Evolutionary conservation across 192 early-diverging fungal genomes (phyloP).

Genomic region (Umbelopsis isabellina): DNA sequence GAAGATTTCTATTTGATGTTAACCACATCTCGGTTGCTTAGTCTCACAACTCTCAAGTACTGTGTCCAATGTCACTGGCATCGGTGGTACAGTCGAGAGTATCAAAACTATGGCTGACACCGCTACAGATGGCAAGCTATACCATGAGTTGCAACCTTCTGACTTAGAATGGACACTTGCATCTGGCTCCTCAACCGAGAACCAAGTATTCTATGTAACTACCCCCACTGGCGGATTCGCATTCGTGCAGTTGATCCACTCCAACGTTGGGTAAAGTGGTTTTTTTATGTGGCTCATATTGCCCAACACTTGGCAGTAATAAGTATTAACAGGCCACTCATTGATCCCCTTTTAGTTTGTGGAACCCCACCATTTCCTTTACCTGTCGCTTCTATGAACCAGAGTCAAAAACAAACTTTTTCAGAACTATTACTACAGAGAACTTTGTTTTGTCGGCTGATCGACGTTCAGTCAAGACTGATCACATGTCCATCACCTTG

Average conservation of each 20-base stretch:
- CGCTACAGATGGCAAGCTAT: conserved; percentile 46
- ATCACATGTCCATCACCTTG: conserved; percentile 70
- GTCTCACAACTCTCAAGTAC: conserved; percentile 40
- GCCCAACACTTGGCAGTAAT: background rate
- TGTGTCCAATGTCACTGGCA: conserved; percentile 36
- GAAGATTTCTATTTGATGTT: background rate
- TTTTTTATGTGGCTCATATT: background rate
- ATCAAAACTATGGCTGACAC: conserved; percentile 44
- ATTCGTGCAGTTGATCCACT: conserved; percentile 93
- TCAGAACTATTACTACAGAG: conserved; percentile 69
- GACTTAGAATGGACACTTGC: conserved; percentile 74
- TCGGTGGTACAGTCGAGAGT: conserved; percentile 29
- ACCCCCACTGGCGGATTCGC: conserved; percentile 73
- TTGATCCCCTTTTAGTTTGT: conserved; percentile 27
- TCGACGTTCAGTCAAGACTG: conserved; percentile 74
- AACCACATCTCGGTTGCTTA: conserved; percentile 2
- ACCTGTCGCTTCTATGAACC: conserved; percentile 73
- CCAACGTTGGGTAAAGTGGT: conserved; percentile 69
- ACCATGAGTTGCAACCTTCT: conserved; percentile 50
- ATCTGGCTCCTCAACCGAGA: conserved; percentile 82
- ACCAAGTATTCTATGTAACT: conserved; percentile 85
- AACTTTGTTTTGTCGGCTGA: conserved; percentile 74
- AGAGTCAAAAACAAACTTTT: conserved; percentile 67
- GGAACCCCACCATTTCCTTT: conserved; percentile 71
- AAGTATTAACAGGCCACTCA: background rate